Evolutionary conservation across 2,329 filamentous ascomycete species (phyloP).

Genomic region (Periconia sp.): DNA sequence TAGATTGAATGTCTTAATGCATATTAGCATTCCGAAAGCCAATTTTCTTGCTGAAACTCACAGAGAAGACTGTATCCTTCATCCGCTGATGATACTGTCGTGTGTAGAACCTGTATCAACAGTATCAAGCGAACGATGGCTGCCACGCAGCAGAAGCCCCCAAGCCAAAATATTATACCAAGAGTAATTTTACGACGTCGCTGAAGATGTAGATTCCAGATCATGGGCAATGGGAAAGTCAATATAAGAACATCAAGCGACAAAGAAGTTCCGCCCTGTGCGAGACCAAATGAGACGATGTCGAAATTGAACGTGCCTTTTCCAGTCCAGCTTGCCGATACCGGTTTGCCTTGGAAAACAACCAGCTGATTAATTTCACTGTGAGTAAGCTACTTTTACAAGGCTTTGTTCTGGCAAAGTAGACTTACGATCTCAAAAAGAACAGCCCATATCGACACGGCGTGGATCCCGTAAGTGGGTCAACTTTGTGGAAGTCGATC

Average conservation of each 20-base stretch:
- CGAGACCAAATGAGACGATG: not conserved
- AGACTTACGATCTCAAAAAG: not conserved
- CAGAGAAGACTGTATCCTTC: not conserved
- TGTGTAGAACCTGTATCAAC: not conserved
- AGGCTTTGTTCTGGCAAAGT: not conserved
- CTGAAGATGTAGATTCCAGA: conserved; percentile 8
- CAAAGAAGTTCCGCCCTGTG: conserved; percentile 1
- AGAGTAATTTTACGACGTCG: conserved; percentile 4
- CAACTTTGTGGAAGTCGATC: not conserved
- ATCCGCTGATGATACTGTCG: not conserved
- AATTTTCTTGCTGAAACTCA: not conserved
- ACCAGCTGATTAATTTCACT: not conserved
- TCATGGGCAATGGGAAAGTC: conserved; percentile 8
- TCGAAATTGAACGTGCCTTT: conserved; percentile 1
- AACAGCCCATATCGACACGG: not conserved
- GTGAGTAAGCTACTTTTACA: not conserved
- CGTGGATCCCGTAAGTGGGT: not conserved
- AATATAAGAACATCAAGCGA: conserved; percentile 11
- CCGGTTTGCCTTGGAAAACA: not conserved
- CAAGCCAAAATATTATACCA: conserved; percentile 13
- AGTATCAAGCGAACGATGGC: conserved; percentile 9
- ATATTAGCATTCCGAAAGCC: not conserved
- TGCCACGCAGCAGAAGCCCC: conserved; percentile 9
- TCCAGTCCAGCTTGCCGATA: conserved; percentile 1
- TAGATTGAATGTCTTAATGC: not conserved